Evolutionary conservation across 192 early-diverging fungal genomes (phyloP).

Genomic region (Coemansia reversa): DNA sequence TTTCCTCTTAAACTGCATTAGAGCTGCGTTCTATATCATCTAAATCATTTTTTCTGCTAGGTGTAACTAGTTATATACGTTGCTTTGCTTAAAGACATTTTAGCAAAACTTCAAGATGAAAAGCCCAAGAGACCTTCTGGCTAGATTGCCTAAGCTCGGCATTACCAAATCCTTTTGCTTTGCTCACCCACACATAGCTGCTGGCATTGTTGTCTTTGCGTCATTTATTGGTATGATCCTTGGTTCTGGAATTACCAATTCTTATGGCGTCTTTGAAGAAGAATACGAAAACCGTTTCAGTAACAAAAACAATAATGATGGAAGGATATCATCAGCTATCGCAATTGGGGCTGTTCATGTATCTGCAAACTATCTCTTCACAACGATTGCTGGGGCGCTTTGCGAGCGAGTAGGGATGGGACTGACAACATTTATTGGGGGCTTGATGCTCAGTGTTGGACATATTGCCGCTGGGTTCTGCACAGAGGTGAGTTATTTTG

Average conservation of each 20-base stretch:
- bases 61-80: neutral
- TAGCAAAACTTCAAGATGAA: neutral
- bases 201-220: slow-evolving; percentile 33
- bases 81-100: neutral
- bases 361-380: slow-evolving; percentile 47
- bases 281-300: slow-evolving; percentile 50
- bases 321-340: slow-evolving; percentile 37
- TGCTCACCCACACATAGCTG: slow-evolving; percentile 32
- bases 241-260: slow-evolving; percentile 48
- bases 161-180: slow-evolving; percentile 38
- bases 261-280: slow-evolving; percentile 52
- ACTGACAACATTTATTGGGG: slow-evolving; percentile 47
- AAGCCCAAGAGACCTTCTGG: neutral
- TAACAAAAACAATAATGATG: slow-evolving; percentile 13
- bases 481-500: slow-evolving; percentile 21
- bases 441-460: slow-evolving; percentile 31
- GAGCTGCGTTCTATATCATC: neutral
- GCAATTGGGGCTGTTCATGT: slow-evolving; percentile 47
- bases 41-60: neutral
- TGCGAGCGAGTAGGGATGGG: slow-evolving; percentile 53
- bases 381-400: slow-evolving; percentile 46
- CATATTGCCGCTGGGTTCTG: slow-evolving; percentile 47
- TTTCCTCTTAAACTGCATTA: neutral
- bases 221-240: slow-evolving; percentile 52
- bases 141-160: slow-evolving; percentile 40